A percentile compares a stretch with the other conserved stretches of the same genome.
phyloP scores from a whole-genome alignment of 2,329 filamentous ascomycete species.

The Cladorrhinum sp. region DNA sequence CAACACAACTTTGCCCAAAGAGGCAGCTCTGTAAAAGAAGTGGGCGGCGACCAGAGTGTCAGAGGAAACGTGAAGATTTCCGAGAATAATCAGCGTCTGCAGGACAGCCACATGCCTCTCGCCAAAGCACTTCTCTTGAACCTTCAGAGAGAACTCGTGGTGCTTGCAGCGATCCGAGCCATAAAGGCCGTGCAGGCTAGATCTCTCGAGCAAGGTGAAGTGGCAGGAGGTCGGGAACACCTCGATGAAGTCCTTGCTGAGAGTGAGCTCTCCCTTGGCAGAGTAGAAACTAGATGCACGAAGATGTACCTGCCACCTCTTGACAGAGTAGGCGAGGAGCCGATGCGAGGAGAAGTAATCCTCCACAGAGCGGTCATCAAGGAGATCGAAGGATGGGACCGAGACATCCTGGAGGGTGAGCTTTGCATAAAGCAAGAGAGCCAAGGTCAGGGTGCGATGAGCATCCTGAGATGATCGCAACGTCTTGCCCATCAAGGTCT shows the following conservation, averaged over 20 bases:
- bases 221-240: conserved; percentile 37
- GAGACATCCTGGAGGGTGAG: conserved; percentile 27
- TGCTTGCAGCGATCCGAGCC: conserved; percentile 28
- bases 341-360: conserved; percentile 29
- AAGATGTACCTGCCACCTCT: conserved; percentile 38
- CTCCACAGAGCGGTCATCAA: conserved; percentile 29
- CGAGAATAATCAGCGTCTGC: conserved; percentile 38
- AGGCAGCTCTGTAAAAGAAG: conserved; percentile 37
- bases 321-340: conserved; percentile 36
- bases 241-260: conserved; percentile 35
- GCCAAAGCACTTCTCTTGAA: conserved; percentile 36
- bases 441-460: conserved; percentile 34
- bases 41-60: conserved; percentile 30
- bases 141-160: conserved; percentile 35
- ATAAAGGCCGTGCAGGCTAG: conserved; percentile 30
- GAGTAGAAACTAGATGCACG: conserved; percentile 33
- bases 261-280: conserved; percentile 28
- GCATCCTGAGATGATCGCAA: conserved; percentile 35
- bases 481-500: conserved; percentile 33
- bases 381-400: conserved; percentile 32
- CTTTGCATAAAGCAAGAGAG: conserved; percentile 36
- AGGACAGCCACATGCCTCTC: conserved; percentile 36
- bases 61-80: conserved; percentile 32
- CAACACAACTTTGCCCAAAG: conserved; percentile 32
- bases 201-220: conserved; percentile 37